A percentile compares a stretch with the other conserved stretches of the same genome.
These are phyloP conservation scores for Penicillium freii DNA, from an alignment of 2,329 filamentous ascomycete species.

Conservation along the genomic window DNA sequence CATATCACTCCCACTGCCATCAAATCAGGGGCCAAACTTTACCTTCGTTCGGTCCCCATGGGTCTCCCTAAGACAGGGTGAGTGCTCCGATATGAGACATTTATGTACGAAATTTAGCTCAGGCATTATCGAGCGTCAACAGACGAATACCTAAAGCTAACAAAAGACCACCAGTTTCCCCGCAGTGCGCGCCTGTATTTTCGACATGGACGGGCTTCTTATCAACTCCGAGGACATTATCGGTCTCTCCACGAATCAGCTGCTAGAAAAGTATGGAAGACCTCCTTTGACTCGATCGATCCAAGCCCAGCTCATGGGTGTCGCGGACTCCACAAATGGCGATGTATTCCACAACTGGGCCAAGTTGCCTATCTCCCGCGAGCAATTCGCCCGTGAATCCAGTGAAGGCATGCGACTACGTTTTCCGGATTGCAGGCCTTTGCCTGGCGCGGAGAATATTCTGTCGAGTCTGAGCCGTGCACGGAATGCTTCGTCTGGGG, in stretches of 20 bases:
- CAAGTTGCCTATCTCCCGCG: conserved; percentile 27
- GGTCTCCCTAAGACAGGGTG: not conserved
- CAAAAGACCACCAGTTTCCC: conserved; percentile 20
- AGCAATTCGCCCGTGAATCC: conserved; percentile 35
- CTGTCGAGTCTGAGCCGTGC: conserved; percentile 19
- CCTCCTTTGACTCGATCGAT: conserved; percentile 20
- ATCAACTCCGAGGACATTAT: conserved; percentile 38
- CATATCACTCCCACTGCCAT: not conserved
- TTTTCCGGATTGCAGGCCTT: conserved; percentile 29
- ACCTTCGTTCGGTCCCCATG: not conserved
- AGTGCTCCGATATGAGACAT: not conserved
- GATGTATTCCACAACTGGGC: conserved; percentile 35
- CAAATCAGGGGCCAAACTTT: not conserved
- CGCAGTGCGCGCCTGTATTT: conserved; percentile 35
- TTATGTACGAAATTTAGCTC: not conserved
- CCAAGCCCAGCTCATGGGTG: conserved; percentile 25
- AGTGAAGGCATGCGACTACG: conserved; percentile 24
- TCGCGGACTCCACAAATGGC: conserved; percentile 25
- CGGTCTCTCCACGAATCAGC: conserved; percentile 17
- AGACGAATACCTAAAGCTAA: conserved; percentile 2
- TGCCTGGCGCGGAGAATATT: conserved; percentile 23
- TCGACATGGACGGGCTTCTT: conserved; percentile 37
- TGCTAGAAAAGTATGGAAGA: conserved; percentile 22
- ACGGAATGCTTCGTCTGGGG: conserved; percentile 8
- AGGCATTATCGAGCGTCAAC: not conserved